These are phyloP conservation scores for Cryptococcus sp. DNA, from an alignment of 1,284 basidiomycete genomes.

Conservation along the genomic window DNA sequence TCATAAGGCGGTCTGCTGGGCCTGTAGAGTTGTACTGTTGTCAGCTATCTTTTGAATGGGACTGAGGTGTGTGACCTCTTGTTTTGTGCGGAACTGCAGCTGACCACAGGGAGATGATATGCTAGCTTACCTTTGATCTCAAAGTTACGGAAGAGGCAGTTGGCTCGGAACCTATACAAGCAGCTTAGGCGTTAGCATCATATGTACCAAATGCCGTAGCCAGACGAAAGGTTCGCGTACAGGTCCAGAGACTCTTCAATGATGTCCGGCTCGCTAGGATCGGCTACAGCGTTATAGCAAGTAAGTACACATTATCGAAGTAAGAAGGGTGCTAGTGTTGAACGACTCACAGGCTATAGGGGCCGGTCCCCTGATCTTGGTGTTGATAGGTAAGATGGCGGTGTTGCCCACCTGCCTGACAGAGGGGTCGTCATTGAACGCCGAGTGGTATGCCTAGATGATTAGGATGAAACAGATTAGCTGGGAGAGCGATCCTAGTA, in stretches of 20 bases:
- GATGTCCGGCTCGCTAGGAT: slow-evolving; percentile 79
- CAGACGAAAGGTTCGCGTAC: slow-evolving; percentile 23
- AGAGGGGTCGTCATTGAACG: slow-evolving; percentile 84
- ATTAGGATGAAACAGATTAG: not conserved
- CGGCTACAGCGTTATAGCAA: slow-evolving; percentile 56
- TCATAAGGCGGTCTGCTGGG: slow-evolving; percentile 91
- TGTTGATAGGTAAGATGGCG: slow-evolving; percentile 85
- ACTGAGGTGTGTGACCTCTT: not conserved
- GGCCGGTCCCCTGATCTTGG: slow-evolving; percentile 87
- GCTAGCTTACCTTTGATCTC: slow-evolving; percentile 79
- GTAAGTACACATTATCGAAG: too few relatives aligned
- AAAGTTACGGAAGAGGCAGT: slow-evolving; percentile 99
- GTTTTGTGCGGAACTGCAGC: not conserved
- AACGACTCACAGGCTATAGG: slow-evolving; percentile 65
- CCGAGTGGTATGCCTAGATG: slow-evolving; percentile 91
- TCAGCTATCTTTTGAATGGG: not conserved
- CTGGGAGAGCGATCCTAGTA: not conserved
- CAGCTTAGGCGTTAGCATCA: not conserved
- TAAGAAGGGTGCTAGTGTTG: not conserved
- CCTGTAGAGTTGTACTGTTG: slow-evolving; percentile 49
- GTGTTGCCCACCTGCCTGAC: slow-evolving; percentile 85
- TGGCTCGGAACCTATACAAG: slow-evolving; percentile 79
- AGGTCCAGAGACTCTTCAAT: slow-evolving; percentile 95
- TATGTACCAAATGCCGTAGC: not conserved
- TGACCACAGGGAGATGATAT: too few relatives aligned